phyloP scores from a whole-genome alignment of 192 early-diverging fungal genomes.

The Backusella sp. region DNA sequence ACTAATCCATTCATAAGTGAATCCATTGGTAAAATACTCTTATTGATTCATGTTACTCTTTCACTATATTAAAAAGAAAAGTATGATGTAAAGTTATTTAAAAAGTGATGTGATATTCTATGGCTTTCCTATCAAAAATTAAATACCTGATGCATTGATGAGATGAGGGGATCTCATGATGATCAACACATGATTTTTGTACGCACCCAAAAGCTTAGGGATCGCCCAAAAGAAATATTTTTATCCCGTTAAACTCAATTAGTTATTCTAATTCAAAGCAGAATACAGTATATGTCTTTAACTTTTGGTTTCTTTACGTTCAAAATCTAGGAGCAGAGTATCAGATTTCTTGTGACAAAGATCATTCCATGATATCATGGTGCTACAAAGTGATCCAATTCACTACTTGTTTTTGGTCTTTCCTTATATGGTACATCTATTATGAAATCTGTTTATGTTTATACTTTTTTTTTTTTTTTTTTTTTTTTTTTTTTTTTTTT shows the following conservation, averaged over 20 bases:
- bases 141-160: no score
- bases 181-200: neutral
- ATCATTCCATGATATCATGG: neutral
- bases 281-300: neutral
- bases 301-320: neutral
- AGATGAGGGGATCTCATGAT: neutral
- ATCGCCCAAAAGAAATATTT: neutral
- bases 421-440: neutral
- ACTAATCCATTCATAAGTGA: no score
- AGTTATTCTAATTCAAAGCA: neutral
- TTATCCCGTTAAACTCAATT: neutral
- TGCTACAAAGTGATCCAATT: neutral
- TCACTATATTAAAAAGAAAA: no score
- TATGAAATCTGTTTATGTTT: neutral
- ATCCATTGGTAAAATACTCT: no score
- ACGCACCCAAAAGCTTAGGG: neutral
- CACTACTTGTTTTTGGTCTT: neutral
- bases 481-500: no score
- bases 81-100: neutral
- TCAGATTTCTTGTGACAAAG: neutral
- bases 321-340: neutral
- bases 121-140: no score
- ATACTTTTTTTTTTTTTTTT: neutral
- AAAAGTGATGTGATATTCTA: neutral
- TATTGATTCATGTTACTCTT: no score